Conservation (phyloP, 78 protist genomes). For the Dictyostelium firmibasis region DNA sequence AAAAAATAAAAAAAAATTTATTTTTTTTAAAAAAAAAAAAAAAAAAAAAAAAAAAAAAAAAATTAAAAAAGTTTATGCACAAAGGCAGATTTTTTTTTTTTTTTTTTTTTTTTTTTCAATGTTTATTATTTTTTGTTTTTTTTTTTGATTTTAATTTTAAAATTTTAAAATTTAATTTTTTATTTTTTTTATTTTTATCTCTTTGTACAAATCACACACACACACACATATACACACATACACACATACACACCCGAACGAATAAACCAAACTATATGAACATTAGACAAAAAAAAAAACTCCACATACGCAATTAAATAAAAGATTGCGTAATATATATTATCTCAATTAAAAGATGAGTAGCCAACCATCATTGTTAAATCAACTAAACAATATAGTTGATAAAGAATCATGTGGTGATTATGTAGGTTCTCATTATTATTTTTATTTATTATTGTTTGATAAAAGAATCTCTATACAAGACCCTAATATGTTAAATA, state of each 20-base stretch:
- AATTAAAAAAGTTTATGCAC: not conserved
- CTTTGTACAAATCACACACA: not conserved
- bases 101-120: not conserved
- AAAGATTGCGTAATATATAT: not conserved
- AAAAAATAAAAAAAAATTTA: not conserved
- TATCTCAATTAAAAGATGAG: not conserved
- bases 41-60: not conserved
- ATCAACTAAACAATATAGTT: slow-evolving; percentile 15
- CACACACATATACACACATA: not conserved
- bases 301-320: not conserved
- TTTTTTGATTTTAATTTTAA: too few species aligned
- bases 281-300: not conserved
- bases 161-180: not conserved
- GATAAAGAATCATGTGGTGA: slow-evolving; percentile 74
- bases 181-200: not conserved
- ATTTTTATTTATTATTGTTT: too few species aligned
- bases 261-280: not conserved
- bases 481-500: too few species aligned
- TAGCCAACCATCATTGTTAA: not conserved
- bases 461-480: too few species aligned
- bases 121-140: not conserved
- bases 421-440: slow-evolving; percentile 35
- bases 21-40: not conserved
- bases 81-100: not conserved
- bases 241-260: too few species aligned